A percentile compares a stretch with the other conserved stretches of the same genome.
These are phyloP conservation scores for Thermothelomyces thermophilus DNA, from an alignment of 2,329 filamentous ascomycete genomes.

Conservation along the genomic window DNA sequence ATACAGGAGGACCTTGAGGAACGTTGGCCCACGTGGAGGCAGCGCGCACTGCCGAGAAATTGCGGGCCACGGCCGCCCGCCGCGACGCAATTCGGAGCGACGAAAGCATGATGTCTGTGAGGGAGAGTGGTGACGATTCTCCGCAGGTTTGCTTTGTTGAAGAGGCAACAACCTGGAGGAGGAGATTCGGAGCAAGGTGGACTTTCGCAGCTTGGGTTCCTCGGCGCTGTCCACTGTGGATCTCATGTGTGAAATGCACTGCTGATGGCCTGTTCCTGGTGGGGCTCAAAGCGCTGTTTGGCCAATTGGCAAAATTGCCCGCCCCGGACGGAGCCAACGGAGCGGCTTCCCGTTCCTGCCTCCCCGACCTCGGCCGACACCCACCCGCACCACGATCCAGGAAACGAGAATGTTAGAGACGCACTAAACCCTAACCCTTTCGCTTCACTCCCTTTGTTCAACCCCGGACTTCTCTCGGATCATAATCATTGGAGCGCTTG, in stretches of 20 bases:
- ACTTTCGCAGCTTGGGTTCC: neutral
- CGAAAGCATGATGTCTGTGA: constrained; percentile 45
- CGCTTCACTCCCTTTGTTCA: too few relatives aligned
- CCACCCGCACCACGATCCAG: neutral
- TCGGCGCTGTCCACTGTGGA: constrained; percentile 1
- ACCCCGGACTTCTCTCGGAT: too few relatives aligned
- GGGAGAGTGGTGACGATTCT: neutral
- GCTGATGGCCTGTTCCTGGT: constrained; percentile 3
- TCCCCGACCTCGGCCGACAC: constrained; percentile 18
- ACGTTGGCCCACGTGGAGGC: constrained; percentile 87
- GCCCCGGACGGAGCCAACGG: constrained; percentile 2
- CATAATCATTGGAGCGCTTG: too few relatives aligned
- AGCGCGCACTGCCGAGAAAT: constrained; percentile 42
- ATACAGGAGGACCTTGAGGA: constrained; percentile 87
- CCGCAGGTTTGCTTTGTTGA: neutral
- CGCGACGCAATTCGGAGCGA: constrained; percentile 48
- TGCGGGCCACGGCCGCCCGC: constrained; percentile 38
- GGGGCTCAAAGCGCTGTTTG: constrained; percentile 10
- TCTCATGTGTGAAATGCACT: neutral
- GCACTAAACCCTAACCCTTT: neutral
- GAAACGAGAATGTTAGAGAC: neutral
- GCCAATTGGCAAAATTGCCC: constrained; percentile 14
- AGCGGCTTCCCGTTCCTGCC: constrained; percentile 5
- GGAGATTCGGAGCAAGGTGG: neutral
- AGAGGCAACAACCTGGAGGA: neutral